Percentiles rank a stretch among this genome's conserved stretches.
Conservation (phyloP, 768 basidiomycete genomes). For the Phaffia tasmanica region DNA sequence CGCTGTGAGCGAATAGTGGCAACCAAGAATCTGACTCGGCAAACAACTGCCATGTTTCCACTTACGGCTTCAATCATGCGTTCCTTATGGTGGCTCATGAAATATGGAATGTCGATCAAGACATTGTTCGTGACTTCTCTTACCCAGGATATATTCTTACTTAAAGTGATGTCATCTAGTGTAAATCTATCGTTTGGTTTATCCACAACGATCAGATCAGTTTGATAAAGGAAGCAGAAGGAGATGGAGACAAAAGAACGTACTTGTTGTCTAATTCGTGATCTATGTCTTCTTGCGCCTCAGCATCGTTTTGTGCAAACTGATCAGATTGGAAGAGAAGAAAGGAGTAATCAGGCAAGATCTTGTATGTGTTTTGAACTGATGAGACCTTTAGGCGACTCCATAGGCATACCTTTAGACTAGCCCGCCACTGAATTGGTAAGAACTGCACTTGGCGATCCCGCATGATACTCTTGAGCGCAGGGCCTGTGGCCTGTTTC, state of each 20-base stretch:
- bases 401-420: too few relatives aligned
- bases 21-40: too few relatives aligned
- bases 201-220: not conserved
- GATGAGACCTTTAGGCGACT: too few relatives aligned
- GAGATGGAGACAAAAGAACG: not conserved
- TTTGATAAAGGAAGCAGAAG: not conserved
- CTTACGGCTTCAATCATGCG: constrained; percentile 43
- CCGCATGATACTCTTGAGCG: constrained; percentile 41
- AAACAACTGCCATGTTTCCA: too few relatives aligned
- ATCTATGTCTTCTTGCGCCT: constrained; percentile 33
- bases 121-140: constrained; percentile 43
- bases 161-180: constrained; percentile 42
- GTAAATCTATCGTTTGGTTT: constrained; percentile 33
- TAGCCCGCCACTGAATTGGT: not conserved
- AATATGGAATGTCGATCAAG: constrained; percentile 39
- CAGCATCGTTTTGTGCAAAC: constrained; percentile 37
- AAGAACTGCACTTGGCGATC: constrained; percentile 38
- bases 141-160: constrained; percentile 42
- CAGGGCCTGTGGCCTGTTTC: constrained; percentile 41
- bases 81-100: constrained; percentile 42
- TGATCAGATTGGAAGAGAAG: constrained; percentile 28
- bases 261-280: constrained; percentile 41
- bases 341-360: too few relatives aligned
- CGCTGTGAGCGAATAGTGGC: too few relatives aligned
- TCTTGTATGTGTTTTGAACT: too few relatives aligned